Evolutionary conservation across 2,329 filamentous ascomycete species (phyloP).

Genomic region (Coccinonectria pachysandricola): DNA sequence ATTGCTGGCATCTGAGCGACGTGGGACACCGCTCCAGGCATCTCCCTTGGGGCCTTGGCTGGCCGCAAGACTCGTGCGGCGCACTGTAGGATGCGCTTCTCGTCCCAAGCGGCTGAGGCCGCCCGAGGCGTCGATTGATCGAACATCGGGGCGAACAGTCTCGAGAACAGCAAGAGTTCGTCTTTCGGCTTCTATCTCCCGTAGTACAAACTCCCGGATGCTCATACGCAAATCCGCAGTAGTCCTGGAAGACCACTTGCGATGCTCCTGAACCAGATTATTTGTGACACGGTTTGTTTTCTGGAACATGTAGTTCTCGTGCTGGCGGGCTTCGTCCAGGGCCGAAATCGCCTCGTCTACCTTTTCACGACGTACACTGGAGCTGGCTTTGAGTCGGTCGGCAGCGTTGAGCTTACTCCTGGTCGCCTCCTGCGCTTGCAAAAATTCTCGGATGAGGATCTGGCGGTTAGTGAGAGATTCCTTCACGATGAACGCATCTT

Average conservation of each 20-base stretch:
- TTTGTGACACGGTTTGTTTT: slow-evolving; percentile 85
- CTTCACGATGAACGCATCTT: slow-evolving; percentile 95
- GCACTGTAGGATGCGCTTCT: slow-evolving; percentile 67
- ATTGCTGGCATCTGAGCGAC: slow-evolving; percentile 67
- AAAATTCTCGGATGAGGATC: slow-evolving; percentile 84
- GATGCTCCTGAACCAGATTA: slow-evolving; percentile 79
- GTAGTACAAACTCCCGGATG: slow-evolving; percentile 84
- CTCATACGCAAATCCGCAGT: slow-evolving; percentile 71
- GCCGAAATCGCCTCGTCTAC: slow-evolving; percentile 94
- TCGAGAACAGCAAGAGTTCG: slow-evolving; percentile 89
- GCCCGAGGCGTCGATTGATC: slow-evolving; percentile 82
- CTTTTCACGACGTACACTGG: slow-evolving; percentile 84
- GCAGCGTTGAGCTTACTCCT: slow-evolving; percentile 75
- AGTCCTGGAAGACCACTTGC: slow-evolving; percentile 83
- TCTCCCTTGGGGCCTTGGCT: slow-evolving; percentile 97
- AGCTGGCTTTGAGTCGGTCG: slow-evolving; percentile 77
- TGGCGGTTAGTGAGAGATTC: slow-evolving; percentile 96
- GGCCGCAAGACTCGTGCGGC: slow-evolving; percentile 68
- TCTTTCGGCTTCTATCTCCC: slow-evolving; percentile 91
- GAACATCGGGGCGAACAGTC: slow-evolving; percentile 83
- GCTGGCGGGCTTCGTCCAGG: slow-evolving; percentile 74
- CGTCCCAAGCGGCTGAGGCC: slow-evolving; percentile 83
- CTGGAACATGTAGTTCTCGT: slow-evolving; percentile 70
- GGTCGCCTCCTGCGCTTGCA: slow-evolving; percentile 81
- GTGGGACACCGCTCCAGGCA: slow-evolving; percentile 89